Base-by-base conservation (phyloP, 495 filamentous ascomycete genomes). In the Xanthoparmelia taractica region DNA sequence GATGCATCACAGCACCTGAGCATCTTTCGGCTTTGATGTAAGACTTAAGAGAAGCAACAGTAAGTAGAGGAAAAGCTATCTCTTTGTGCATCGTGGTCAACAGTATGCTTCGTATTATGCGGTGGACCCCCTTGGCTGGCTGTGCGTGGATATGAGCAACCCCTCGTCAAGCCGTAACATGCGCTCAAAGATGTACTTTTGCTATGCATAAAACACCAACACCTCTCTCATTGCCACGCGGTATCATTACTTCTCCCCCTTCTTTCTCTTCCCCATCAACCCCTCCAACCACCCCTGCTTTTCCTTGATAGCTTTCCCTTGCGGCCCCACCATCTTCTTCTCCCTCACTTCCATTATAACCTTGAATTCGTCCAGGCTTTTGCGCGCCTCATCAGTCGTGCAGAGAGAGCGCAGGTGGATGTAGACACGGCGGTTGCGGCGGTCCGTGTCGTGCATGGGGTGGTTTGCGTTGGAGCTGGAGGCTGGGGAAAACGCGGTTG, bases 401-500 rank as follows among this genome's bases (percentile, higher is more conserved):
- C 83, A 87, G 0, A 77, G 58, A 0, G 70, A 67, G 20, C 80
- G 73, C 1, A 87, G 70, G 36, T 78, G 71, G 33, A 68, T 58
- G 65, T 85, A 81, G 8, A 81, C 78, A 45, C 79, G 78, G 4
- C 74, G 73, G 40, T 69, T 67, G 25, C 78, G 79, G 29, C 67
- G 70, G 0, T 76, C 75, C 2, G 79, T 73, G 60, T 81, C 72
- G 12, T 71, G 68, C 31, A 77, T 20, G 58, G 56, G 48, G 56
- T 61, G 23, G 62, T 65, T 54, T 13, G 58, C 56, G 23, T 37
- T 23, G 61, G 27, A 37, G 25, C 47, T 34, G 41, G 70, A 66
- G 1, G 75, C 71, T 12, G 68, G 68, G 36, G 25, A 33, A 0
- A 52, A 66, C 8, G 37, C 41, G 33, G 29, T 36, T 20, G 34